Conservation (phyloP, 108 stramenopile species). For the Stephanodiscus minutulus region DNA sequence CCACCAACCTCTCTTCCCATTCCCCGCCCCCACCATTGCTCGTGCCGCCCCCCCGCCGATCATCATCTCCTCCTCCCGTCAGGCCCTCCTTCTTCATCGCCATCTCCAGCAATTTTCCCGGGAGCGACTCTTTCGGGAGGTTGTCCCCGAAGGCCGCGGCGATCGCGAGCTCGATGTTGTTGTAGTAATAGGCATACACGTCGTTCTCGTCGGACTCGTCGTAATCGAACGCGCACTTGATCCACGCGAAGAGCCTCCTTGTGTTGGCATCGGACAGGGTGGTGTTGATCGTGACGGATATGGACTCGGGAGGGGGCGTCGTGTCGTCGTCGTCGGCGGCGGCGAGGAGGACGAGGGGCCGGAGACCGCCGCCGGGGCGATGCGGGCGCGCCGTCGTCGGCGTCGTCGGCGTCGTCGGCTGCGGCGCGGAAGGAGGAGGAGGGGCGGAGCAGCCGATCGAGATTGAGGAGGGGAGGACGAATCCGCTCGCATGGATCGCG, state of each 20-base stretch:
- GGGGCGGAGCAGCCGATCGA: neutral
- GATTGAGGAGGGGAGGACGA: neutral
- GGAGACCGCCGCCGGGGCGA: neutral
- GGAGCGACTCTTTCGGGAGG: conserved; percentile 49
- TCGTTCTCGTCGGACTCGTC: conserved; percentile 29
- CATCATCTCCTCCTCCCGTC: conserved; percentile 35
- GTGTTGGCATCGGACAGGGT: conserved; percentile 53
- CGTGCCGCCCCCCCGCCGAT: neutral
- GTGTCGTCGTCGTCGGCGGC: neutral
- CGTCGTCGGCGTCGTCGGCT: neutral
- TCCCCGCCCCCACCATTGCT: conserved; percentile 14
- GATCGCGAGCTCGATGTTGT: conserved; percentile 70
- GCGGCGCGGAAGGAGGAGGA: neutral
- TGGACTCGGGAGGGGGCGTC: neutral
- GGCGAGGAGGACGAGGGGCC: neutral
- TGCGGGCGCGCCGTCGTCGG: no score
- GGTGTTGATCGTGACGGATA: conserved; percentile 45
- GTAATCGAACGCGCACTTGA: conserved; percentile 62
- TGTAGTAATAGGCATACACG: conserved; percentile 53
- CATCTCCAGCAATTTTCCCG: conserved; percentile 51
- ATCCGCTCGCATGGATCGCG: neutral
- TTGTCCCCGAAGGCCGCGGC: conserved; percentile 71
- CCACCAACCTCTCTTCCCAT: conserved; percentile 55
- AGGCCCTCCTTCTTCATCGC: conserved; percentile 50
- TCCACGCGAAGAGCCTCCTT: conserved; percentile 66